A percentile compares a stretch with the other conserved stretches of the same genome.
These are phyloP conservation scores for Daldinia sp. DNA, from an alignment of 2,329 filamentous ascomycete species.

Conservation along the genomic window DNA sequence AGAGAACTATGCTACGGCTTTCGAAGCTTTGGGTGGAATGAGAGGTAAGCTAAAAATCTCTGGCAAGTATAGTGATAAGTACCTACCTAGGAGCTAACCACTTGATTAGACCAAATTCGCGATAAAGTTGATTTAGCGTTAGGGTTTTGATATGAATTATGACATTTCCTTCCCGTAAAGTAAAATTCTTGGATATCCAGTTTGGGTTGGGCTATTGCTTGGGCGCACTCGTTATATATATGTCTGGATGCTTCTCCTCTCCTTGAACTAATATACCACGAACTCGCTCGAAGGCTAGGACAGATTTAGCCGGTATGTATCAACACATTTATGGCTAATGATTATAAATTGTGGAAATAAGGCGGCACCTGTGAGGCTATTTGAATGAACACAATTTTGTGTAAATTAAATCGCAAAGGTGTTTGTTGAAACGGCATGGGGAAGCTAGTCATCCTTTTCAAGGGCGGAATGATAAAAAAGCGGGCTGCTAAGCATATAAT, in stretches of 20 bases:
- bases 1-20: slow-evolving; percentile 59
- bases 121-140: slow-evolving; percentile 49
- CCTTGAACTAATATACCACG: slow-evolving; percentile 30
- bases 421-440: not conserved
- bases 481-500: not conserved
- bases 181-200: slow-evolving; percentile 8
- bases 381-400: slow-evolving; percentile 1
- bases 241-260: slow-evolving; percentile 28
- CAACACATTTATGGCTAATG: slow-evolving; percentile 10
- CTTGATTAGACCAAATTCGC: slow-evolving; percentile 48
- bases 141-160: slow-evolving; percentile 34
- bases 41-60: slow-evolving; percentile 52
- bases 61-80: not conserved
- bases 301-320: slow-evolving; percentile 17
- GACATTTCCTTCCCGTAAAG: slow-evolving; percentile 13
- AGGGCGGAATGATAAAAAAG: not conserved
- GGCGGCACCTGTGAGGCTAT: slow-evolving; percentile 2
- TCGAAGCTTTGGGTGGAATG: slow-evolving; percentile 61
- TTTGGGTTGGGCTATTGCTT: not conserved
- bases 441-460: not conserved
- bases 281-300: slow-evolving; percentile 18
- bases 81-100: slow-evolving; percentile 27
- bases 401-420: slow-evolving; percentile 3
- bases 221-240: slow-evolving; percentile 31
- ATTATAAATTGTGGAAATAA: slow-evolving; percentile 17